Base-by-base conservation (phyloP, 2,329 filamentous ascomycete species). In the Fusarium odoratissimum region DNA sequence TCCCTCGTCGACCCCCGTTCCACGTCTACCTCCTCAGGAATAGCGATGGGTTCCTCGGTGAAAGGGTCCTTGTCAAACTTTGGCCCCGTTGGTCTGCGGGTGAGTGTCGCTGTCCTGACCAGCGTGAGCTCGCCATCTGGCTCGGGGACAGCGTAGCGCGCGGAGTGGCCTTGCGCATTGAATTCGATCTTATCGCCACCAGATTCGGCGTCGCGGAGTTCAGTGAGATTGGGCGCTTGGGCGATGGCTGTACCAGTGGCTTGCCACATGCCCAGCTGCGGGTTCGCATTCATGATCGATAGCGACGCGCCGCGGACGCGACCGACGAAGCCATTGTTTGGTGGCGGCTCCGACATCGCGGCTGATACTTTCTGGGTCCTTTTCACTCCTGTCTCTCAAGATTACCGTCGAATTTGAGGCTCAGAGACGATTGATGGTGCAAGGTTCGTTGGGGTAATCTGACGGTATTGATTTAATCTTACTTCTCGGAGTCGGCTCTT, bases 231-330 rank as follows among this genome's bases (percentile, higher is more conserved):
- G 8, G 55, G 55, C 3, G 55, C 55, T 49, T 58, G 55, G 8
- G 55, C 55, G 23, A 58, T 58, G 31, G 55, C 55, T 1, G 55
- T 58, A 3, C 55, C 55, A 6, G 55, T 58, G 45, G 55, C 55
- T 58, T 58, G 55, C 55, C 55, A 58, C 55, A 58, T 58, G 23
- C 55, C 55, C 41, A 58, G 41, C 31, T 58, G 55, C 14, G 55
- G 55, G 33, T 58, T 58, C 23, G 55, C 55, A n/a, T 58, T 58
- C 13, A 58, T 30, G 23, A 58, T 35, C 3, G 55, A 58, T 38
- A 58, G 31, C 23, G 55, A 58, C 19, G 55, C 41, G 25, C 55
- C 55, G 12, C 55, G 55, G 21, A 58, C 55, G 41, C 55, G 55
- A 30, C 25, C 25, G 33, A 49, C 55, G 41, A 58, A 38, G 55